phyloP scores from a whole-genome alignment of 2,329 filamentous ascomycete species.

The Parascedosporium putredinis region DNA sequence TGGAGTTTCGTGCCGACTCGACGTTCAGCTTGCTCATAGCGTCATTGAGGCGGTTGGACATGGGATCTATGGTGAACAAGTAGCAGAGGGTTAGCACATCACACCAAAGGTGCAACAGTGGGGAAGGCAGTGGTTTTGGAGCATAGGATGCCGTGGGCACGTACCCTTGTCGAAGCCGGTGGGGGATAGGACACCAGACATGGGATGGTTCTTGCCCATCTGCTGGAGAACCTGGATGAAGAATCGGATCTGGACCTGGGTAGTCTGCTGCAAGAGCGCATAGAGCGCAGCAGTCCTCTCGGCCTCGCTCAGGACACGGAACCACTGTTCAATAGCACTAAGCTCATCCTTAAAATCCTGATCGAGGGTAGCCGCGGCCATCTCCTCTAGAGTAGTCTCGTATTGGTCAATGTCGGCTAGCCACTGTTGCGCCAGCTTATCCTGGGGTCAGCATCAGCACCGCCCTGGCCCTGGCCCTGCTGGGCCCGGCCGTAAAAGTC shows the following conservation, averaged over 20 bases:
- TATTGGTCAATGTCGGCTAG: constrained; percentile 98
- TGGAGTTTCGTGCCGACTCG: constrained; percentile 76
- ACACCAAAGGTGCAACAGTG: too few relatives aligned
- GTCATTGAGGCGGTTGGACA: constrained; percentile 92
- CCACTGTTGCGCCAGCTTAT: constrained; percentile 95
- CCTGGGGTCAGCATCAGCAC: constrained; percentile 70
- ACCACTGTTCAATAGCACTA: constrained; percentile 99
- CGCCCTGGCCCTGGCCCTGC: constrained; percentile 55
- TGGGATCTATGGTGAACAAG: constrained; percentile 57
- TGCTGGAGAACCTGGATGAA: constrained; percentile 98
- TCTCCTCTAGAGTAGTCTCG: constrained; percentile 96
- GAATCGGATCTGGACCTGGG: constrained; percentile 96
- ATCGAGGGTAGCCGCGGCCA: constrained; percentile 96
- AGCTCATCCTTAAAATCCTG: constrained; percentile 99
- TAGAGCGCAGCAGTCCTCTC: constrained; percentile 93
- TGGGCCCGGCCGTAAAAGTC: constrained; percentile 82
- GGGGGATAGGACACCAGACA: constrained; percentile 90
- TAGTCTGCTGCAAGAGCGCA: constrained; percentile 92
- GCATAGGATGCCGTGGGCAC: too few relatives aligned
- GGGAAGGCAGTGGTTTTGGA: too few relatives aligned
- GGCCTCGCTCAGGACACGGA: constrained; percentile 90
- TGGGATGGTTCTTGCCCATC: constrained; percentile 96
- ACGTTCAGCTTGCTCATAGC: constrained; percentile 93
- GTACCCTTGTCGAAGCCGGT: constrained; percentile 93
- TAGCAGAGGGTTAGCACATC: not conserved